Evolutionary conservation across 495 filamentous ascomycete species (phyloP).

Genomic region (Tuber indicum): DNA sequence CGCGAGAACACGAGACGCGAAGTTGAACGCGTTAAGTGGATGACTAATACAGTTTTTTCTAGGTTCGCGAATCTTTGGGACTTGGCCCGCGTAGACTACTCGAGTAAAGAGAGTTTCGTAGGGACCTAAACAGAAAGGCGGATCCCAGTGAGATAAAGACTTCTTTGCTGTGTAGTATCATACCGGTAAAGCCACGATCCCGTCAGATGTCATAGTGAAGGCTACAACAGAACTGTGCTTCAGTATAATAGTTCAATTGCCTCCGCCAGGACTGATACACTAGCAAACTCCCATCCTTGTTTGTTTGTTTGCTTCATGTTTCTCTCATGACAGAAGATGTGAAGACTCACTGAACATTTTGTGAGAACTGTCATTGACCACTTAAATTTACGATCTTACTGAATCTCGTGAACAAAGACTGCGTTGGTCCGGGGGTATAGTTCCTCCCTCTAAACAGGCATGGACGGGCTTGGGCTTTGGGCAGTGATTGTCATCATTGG

Average conservation of each 20-base stretch:
- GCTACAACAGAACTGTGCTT: background rate
- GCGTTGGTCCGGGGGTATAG: background rate
- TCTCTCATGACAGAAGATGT: background rate
- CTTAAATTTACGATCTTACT: background rate
- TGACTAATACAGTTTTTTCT: background rate
- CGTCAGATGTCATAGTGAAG: background rate
- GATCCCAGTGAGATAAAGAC: background rate
- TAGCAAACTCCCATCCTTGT: background rate
- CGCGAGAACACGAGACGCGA: background rate
- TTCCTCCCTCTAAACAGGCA: background rate
- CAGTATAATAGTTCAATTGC: background rate
- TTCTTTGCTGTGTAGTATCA: too few species aligned
- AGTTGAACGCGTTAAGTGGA: background rate
- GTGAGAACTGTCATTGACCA: background rate
- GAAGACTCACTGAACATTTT: background rate
- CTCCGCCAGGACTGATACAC: background rate
- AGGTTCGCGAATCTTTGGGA: background rate
- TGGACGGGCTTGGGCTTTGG: background rate
- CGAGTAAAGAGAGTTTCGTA: background rate
- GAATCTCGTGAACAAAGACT: background rate
- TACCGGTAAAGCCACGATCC: too few species aligned
- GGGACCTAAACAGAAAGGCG: background rate
- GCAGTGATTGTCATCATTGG: background rate
- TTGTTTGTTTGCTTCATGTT: background rate
- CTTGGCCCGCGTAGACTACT: too few species aligned